These are phyloP conservation scores for Cinnamomum chago DNA, from an alignment of 164 flowering plant species.

Conservation along the genomic window DNA sequence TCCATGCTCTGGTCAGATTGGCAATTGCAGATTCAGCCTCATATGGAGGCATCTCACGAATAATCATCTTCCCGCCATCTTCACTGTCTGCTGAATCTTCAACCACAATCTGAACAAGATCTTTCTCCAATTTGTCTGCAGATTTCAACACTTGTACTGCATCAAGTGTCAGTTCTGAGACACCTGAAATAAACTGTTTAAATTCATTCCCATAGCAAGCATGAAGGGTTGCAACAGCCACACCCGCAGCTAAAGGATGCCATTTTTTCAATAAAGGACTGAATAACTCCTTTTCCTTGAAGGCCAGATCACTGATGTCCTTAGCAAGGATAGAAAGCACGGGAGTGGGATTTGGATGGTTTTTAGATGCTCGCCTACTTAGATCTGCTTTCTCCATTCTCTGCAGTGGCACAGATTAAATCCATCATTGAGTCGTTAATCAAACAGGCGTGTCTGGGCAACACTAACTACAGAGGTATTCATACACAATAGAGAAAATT, in stretches of 20 bases:
- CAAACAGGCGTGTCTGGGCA: not conserved
- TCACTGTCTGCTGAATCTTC: constrained; percentile 92
- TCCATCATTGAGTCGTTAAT: not conserved
- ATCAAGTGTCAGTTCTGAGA: constrained; percentile 78
- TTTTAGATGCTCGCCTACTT: constrained; percentile 39
- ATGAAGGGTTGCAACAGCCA: constrained; percentile 89
- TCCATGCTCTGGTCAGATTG: constrained; percentile 68
- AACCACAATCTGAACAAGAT: constrained; percentile 88
- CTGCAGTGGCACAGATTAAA: constrained; percentile 40
- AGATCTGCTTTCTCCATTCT: constrained; percentile 54
- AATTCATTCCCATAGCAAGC: constrained; percentile 76
- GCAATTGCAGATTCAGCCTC: constrained; percentile 70
- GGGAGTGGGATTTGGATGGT: constrained; percentile 44
- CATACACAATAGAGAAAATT: not conserved
- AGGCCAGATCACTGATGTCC: constrained; percentile 58
- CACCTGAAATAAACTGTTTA: constrained; percentile 55
- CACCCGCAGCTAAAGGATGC: constrained; percentile 89
- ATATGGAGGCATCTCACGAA: constrained; percentile 84
- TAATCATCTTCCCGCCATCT: constrained; percentile 90
- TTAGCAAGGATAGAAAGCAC: constrained; percentile 67
- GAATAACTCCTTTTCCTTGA: constrained; percentile 61
- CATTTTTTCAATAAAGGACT: constrained; percentile 74
- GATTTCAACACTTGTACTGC: constrained; percentile 67
- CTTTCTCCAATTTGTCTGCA: constrained; percentile 87
- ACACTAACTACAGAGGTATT: not conserved